These are phyloP conservation scores for Leptodermis oblonga DNA, from an alignment of 257 asterid species.

Conservation along the genomic window DNA sequence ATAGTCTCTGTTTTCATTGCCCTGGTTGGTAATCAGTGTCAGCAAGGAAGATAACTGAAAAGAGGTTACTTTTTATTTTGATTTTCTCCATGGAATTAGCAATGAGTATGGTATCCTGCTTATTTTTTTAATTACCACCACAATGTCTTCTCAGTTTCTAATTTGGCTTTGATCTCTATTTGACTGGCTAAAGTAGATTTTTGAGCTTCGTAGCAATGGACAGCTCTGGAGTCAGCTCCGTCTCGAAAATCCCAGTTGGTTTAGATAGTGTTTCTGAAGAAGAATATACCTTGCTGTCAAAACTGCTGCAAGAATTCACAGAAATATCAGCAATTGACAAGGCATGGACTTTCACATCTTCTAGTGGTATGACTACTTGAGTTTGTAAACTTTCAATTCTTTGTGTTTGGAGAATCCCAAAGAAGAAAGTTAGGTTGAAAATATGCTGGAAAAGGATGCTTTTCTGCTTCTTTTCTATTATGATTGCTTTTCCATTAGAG, in stretches of 20 bases:
- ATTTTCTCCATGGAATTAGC: background rate
- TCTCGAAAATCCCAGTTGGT: conserved; percentile 29
- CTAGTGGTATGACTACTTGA: conserved; percentile 43
- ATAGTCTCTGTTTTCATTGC: background rate
- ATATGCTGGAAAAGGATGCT: too few relatives aligned
- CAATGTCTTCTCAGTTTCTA: background rate
- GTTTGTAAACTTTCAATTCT: background rate
- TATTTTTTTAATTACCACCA: background rate
- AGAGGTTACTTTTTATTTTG: background rate
- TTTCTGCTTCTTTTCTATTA: background rate
- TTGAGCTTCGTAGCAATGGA: conserved; percentile 34
- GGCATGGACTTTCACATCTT: conserved; percentile 79
- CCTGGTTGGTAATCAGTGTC: background rate
- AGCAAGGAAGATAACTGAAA: background rate
- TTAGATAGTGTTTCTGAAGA: conserved; percentile 44
- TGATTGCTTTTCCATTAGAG: background rate
- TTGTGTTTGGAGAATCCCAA: background rate
- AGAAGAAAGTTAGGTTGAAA: background rate
- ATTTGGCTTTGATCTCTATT: conserved; percentile 5
- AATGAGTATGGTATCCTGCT: background rate
- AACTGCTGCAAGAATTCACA: conserved; percentile 61
- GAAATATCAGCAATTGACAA: conserved; percentile 70
- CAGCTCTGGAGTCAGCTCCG: conserved; percentile 31
- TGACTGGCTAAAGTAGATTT: conserved; percentile 5
- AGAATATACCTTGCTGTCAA: conserved; percentile 52